phyloP scores from a whole-genome alignment of 176 grass and related monocot genomes.

The Triticum monococcum region DNA sequence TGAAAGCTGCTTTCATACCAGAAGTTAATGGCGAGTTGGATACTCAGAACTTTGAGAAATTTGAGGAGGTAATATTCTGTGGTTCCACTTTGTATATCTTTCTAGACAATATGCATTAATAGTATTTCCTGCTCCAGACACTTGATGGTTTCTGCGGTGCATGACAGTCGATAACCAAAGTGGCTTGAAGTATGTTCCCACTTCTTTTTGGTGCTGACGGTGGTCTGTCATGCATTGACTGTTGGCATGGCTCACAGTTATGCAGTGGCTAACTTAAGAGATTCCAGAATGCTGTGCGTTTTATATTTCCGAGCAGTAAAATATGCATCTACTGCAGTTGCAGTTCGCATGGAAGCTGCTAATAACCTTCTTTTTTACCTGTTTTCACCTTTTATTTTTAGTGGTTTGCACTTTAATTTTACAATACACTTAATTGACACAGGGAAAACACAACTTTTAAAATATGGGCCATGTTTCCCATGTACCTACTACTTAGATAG shows the following conservation, averaged over 20 bases:
- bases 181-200: background rate
- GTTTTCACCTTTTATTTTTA: background rate
- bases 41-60: slow-evolving; percentile 97
- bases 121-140: slow-evolving; percentile 10
- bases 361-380: background rate
- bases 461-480: background rate
- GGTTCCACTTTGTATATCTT: slow-evolving; percentile 13
- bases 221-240: background rate
- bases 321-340: slow-evolving; percentile 1
- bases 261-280: background rate
- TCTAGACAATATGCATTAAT: slow-evolving; percentile 4
- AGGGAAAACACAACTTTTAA: background rate
- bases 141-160: background rate
- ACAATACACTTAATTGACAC: background rate
- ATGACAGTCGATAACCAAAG: background rate
- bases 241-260: background rate
- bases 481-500: background rate
- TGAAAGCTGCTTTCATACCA: slow-evolving; percentile 98
- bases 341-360: background rate
- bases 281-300: background rate
- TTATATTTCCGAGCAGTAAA: slow-evolving; percentile 14
- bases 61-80: slow-evolving; percentile 65
- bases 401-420: background rate
- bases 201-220: background rate
- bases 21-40: slow-evolving; percentile 79